These are phyloP conservation scores for Amylocystis lapponica DNA, from an alignment of 768 basidiomycete species.

Conservation along the genomic window DNA sequence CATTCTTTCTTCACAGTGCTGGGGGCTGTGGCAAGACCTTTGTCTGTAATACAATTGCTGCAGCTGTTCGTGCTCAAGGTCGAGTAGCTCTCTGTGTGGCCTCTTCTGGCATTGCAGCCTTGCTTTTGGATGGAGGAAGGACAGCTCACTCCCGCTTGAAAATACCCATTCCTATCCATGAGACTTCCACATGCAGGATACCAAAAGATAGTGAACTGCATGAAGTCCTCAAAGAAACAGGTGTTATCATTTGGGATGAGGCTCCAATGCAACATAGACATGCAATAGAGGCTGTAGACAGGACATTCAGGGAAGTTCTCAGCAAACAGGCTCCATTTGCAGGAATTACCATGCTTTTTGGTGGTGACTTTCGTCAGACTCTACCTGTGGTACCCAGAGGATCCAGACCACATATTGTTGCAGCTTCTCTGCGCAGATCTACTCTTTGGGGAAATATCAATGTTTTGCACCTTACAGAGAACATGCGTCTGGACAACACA, in stretches of 20 bases:
- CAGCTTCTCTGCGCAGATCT: slow-evolving; percentile 29
- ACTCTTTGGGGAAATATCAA: slow-evolving; percentile 2
- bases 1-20: slow-evolving; percentile 39
- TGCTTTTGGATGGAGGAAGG: slow-evolving; percentile 36
- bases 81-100: slow-evolving; percentile 41
- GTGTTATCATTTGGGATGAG: slow-evolving; percentile 43
- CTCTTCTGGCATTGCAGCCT: slow-evolving; percentile 44
- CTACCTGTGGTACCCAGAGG: slow-evolving; percentile 39
- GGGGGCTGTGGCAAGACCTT: slow-evolving; percentile 44
- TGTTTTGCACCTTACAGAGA: neutral
- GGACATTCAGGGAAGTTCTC: slow-evolving; percentile 29
- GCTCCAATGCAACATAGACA: slow-evolving; percentile 31
- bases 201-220: slow-evolving; percentile 21
- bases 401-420: slow-evolving; percentile 31
- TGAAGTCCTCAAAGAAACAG: slow-evolving; percentile 26
- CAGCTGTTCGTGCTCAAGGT: slow-evolving; percentile 19
- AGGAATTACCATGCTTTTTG: slow-evolving; percentile 40
- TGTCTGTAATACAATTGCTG: slow-evolving; percentile 33
- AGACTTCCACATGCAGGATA: slow-evolving; percentile 28
- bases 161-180: slow-evolving; percentile 34
- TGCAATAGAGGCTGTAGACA: slow-evolving; percentile 36
- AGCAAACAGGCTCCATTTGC: slow-evolving; percentile 31
- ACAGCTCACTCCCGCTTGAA: slow-evolving; percentile 46
- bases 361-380: slow-evolving; percentile 43
- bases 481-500: slow-evolving; percentile 1